These are phyloP conservation scores for Uncinocarpus reesii DNA, from an alignment of 2,329 filamentous ascomycete genomes.

Conservation along the genomic window DNA sequence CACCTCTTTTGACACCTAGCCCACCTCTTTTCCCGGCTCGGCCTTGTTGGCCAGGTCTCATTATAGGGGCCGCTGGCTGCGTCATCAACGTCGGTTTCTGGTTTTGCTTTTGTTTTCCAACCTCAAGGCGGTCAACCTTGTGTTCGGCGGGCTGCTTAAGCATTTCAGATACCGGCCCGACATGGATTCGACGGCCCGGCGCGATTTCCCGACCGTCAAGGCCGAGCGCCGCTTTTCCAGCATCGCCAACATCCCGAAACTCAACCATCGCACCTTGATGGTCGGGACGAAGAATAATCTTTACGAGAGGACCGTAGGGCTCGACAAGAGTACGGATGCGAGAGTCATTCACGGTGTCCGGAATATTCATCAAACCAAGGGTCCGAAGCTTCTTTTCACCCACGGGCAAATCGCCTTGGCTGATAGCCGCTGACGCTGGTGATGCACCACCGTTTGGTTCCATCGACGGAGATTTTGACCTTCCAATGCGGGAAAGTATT, in stretches of 20 bases:
- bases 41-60: constrained; percentile 39
- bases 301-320: constrained; percentile 58
- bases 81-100: constrained; percentile 19
- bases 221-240: constrained; percentile 50
- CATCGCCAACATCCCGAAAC: constrained; percentile 57
- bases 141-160: constrained; percentile 34
- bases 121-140: constrained; percentile 32
- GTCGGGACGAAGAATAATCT: constrained; percentile 67
- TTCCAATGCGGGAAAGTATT: constrained; percentile 34
- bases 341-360: constrained; percentile 84
- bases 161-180: constrained; percentile 46
- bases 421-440: constrained; percentile 31
- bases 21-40: constrained; percentile 39
- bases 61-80: constrained; percentile 30
- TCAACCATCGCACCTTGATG: constrained; percentile 82
- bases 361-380: constrained; percentile 71
- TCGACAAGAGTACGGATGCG: constrained; percentile 66
- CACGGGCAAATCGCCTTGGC: constrained; percentile 35
- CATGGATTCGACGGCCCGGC: constrained; percentile 33
- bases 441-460: constrained; percentile 25
- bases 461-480: constrained; percentile 29
- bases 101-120: constrained; percentile 23
- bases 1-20: constrained; percentile 37
- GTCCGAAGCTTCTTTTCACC: constrained; percentile 52
- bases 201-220: constrained; percentile 39